Evolutionary conservation across 805 yeast species (phyloP), one percentile per base, ranked within the genome.

Genomic region (Sugiyamaella valdiviana): DNA sequence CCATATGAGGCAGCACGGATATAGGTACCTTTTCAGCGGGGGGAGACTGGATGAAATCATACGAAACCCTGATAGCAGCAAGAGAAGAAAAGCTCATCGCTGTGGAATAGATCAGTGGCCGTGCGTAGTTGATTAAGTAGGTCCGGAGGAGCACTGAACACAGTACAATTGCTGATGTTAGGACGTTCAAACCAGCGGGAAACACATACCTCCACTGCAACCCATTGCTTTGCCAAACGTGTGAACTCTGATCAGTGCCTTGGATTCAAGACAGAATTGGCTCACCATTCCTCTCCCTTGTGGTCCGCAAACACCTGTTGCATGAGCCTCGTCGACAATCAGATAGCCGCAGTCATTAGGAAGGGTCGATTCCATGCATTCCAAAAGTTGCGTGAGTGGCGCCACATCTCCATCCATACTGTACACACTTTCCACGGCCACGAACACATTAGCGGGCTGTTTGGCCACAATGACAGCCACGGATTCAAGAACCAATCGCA

Each of bases 301-400:
- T 37, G 87, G 85, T 20, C 96, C 96, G 63, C 85, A 72, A 9
- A 95, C 95, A 60, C 96, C 96, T 55, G 88, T 83, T 5, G 95
- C 86, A 65, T 87, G 96, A 7, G 95, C 95, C 64, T 87, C 96
- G 63, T 87, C 96, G 45, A 87, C 83, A 56, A 83, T 85, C 20
- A 87, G 66, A 57, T 83, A 84, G 60, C 86, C 82, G 53, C 83
- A 83, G 64, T 19, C 39, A 17, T 12, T 7, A 2, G 51, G 53
- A 35, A 52, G 37, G 12, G 23, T 26, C 22, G 40, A 16, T 10
- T 47, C 45, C 19, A 45, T 16, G 6, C 35, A 15, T 5, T 24
- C 15, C 15, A 49, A 46, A n/a, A 52, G 29, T 15, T 40, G 39
- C 21, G 20, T 19, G 19, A 57, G 24, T 3, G 61, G 61, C 5